Evolutionary conservation across 176 grass and related monocot species (phyloP), one percentile per base, ranked within the genome.

Genomic region (Raddia guianensis): DNA sequence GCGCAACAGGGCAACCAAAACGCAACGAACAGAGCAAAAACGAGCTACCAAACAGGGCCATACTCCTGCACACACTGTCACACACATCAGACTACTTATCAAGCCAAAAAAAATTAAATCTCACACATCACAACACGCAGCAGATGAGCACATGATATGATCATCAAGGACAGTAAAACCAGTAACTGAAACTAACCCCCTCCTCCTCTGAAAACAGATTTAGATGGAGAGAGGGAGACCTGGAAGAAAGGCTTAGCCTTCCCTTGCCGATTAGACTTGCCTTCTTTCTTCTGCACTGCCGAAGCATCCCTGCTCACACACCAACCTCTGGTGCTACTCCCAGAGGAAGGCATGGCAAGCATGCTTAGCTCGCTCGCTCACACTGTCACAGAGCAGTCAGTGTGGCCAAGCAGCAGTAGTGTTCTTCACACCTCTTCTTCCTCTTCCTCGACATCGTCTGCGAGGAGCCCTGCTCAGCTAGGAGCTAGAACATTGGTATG

Each of bases 191-290:
- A 9, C 65, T 73, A 66, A 53, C 75, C 60, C 74, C 80, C 80
- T 76, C 79, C 72, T 67, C 53, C 86, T 48, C 70, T 12, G 53
- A 84, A 79, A 34, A 80, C 13, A 7, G 43, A 84, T 88, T 88
- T 84, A 84, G 76, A 89, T 88, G 81, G 86, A 89, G 76, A 84
- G 54, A 89, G 87, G 87, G 87, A 85, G 86, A 89, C 82, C 82
- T 84, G 86, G 86, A 91, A 91, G 90, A 91, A 91, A 91, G 90
- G 90, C 86, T 88, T 91, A 74, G 82, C 90, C 90, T 91, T 89
- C 90, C 90, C 86, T 89, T 79, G 90, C 90, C 90, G 64, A 91
- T 88, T 64, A 82, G 90, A 91, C 90, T 91, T 91, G 90, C 90
- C 90, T 89, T 80, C 18, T 83, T 91, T 88, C 75, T 82, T 78